Conservation (phyloP, 2,329 filamentous ascomycete genomes). For the Phyllosticta paracitricarpa region DNA sequence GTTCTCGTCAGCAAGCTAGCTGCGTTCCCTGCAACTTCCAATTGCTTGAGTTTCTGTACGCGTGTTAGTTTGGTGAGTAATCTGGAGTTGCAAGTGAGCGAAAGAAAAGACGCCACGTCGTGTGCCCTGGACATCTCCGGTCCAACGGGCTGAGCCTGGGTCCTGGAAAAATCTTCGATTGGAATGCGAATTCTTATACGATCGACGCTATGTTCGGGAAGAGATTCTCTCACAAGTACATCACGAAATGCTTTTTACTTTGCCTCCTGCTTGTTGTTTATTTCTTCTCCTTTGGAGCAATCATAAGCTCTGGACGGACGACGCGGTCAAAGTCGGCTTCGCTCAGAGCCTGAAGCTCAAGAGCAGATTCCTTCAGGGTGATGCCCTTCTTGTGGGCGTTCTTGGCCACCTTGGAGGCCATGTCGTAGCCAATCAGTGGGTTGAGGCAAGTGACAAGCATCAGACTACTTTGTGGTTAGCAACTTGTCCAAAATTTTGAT, state of each 20-base stretch:
- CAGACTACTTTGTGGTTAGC: constrained; percentile 46
- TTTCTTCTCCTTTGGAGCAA: constrained; percentile 66
- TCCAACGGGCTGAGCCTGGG: background rate
- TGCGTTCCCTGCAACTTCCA: too few species aligned
- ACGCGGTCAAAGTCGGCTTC: constrained; percentile 83
- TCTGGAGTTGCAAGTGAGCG: too few species aligned
- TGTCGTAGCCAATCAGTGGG: constrained; percentile 94
- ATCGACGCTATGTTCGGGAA: background rate
- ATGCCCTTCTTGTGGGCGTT: constrained; percentile 98
- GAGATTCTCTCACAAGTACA: background rate
- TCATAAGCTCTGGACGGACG: constrained; percentile 90
- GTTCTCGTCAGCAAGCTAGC: too few species aligned
- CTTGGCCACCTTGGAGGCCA: constrained; percentile 95
- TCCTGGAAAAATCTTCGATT: background rate
- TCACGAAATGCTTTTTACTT: background rate
- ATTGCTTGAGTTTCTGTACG: too few species aligned
- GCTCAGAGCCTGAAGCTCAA: constrained; percentile 84
- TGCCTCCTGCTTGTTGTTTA: constrained; percentile 19
- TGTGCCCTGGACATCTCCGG: too few species aligned
- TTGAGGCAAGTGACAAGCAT: constrained; percentile 98
- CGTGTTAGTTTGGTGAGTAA: too few species aligned
- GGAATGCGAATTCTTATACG: background rate
- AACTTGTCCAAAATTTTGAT: background rate
- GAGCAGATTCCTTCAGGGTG: constrained; percentile 84
- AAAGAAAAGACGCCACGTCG: too few species aligned